These are phyloP conservation scores for Aspergillus homomorphus DNA, from an alignment of 495 filamentous ascomycete genomes.

Conservation along the genomic window DNA sequence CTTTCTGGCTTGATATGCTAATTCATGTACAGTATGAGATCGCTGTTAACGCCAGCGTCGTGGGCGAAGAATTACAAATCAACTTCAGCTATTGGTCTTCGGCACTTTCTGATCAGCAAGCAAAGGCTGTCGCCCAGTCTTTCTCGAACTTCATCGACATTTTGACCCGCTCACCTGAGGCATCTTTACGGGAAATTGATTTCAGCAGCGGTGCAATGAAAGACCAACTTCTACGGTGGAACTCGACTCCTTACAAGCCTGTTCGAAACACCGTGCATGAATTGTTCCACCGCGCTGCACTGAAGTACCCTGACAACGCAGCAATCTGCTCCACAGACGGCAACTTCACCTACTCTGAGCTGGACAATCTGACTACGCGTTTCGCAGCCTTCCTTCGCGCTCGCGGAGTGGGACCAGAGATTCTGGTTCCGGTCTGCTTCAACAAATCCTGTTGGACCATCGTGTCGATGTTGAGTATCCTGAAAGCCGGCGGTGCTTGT, in stretches of 20 bases:
- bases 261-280: constrained; percentile 2
- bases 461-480: neutral
- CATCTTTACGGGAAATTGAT: too few relatives aligned
- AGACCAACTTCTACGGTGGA: constrained; percentile 1
- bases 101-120: too few relatives aligned
- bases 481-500: neutral
- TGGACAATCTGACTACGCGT: neutral
- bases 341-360: neutral
- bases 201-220: too few relatives aligned
- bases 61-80: too few relatives aligned
- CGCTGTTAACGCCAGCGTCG: too few relatives aligned
- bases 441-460: constrained; percentile 5
- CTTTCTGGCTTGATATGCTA: too few relatives aligned
- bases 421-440: constrained; percentile 8
- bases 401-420: constrained; percentile 3
- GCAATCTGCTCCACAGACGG: constrained; percentile 9
- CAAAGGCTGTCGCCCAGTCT: too few relatives aligned
- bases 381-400: constrained; percentile 2
- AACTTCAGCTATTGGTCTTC: too few relatives aligned
- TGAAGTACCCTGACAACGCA: neutral
- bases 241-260: constrained; percentile 1
- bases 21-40: too few relatives aligned
- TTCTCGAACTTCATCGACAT: too few relatives aligned
- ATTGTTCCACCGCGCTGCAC: neutral
- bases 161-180: too few relatives aligned